These are phyloP conservation scores for Panicum virgatum DNA, from an alignment of 202 grass and related monocot species.

Conservation along the genomic window DNA sequence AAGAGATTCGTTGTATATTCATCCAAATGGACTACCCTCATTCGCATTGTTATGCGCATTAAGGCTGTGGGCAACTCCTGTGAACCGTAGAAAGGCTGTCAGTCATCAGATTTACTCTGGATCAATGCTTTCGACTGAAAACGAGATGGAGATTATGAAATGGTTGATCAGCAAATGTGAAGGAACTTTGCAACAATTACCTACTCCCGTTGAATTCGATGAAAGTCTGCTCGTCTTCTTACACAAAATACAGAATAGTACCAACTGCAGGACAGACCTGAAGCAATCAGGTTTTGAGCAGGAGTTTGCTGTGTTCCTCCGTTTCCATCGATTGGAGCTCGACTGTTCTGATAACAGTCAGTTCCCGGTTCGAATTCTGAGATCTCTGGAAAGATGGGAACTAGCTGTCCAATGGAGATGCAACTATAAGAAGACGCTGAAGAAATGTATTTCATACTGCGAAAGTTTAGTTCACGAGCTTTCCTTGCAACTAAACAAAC, in stretches of 20 bases:
- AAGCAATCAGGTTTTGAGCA: conserved; percentile 31
- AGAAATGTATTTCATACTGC: conserved; percentile 63
- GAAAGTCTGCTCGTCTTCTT: conserved; percentile 49
- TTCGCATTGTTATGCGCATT: conserved; percentile 75
- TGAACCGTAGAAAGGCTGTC: conserved; percentile 46
- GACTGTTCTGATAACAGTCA: conserved; percentile 35
- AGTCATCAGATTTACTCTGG: conserved; percentile 63
- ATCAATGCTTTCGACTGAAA: conserved; percentile 72
- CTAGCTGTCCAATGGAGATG: conserved; percentile 78
- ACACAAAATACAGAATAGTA: conserved; percentile 41
- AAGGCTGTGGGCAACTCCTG: conserved; percentile 63
- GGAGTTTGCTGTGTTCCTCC: conserved; percentile 54
- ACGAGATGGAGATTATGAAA: conserved; percentile 73
- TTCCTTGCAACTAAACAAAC: conserved; percentile 38
- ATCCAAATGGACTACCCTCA: conserved; percentile 70
- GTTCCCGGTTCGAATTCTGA: conserved; percentile 41
- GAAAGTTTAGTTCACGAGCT: conserved; percentile 49
- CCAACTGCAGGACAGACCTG: conserved; percentile 37
- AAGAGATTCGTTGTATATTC: conserved; percentile 68
- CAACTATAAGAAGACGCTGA: conserved; percentile 66
- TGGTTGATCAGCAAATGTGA: conserved; percentile 68
- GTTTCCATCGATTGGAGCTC: conserved; percentile 43
- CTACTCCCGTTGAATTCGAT: conserved; percentile 58
- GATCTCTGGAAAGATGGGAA: conserved; percentile 76
- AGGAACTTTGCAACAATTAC: conserved; percentile 51